Evolutionary conservation across 441 rosid genomes (phyloP), one percentile per base, ranked within the genome.

Genomic region (Mallotus repandus): DNA sequence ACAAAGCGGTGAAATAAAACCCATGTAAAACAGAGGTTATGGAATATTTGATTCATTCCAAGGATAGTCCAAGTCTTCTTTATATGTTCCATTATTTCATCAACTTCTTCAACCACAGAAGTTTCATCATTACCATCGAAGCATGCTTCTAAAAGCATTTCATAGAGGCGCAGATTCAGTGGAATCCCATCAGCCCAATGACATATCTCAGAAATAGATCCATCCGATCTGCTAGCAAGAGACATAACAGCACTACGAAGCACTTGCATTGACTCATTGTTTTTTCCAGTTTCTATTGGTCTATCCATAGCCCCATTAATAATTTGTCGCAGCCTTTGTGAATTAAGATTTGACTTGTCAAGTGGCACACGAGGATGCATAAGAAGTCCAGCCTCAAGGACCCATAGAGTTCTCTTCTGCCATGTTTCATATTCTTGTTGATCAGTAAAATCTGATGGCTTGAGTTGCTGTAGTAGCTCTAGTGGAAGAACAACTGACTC

Each of bases 121-220:
- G 90, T 73, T 38, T 87, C 89, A 52, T 90, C 96, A 70, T 74
- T 86, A 59, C 85, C 77, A 78, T 95, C 98, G 77, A 95, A 95
- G 54, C 94, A 89, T 0, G 99, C 90, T 79, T 93, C 92, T 63
- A 93, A 77, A 76, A 95, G 98, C 82, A 88, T 82, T 82, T 89
- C 97, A 78, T 93, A 95, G 25, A 93, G 90, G 72, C 90, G 85
- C 52, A 95, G 91, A 76, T 95, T 95, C 41, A 95, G 80, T 1
- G 98, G 98, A 78, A 85, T 79, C 22, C 98, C 99, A 82, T 93
- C 99, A 76, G 99, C 99, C 99, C 99, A 95, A 54, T 95, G 99
- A 80, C 95, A 89, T n/a, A 89, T 79, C 48, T 95, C 99, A 21
- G 86, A 81, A 61, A 89, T 59, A 76, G 97, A 90, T 19, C 94